Base-by-base conservation (phyloP, 495 filamentous ascomycete genomes). In the Acidiella bohemica region DNA sequence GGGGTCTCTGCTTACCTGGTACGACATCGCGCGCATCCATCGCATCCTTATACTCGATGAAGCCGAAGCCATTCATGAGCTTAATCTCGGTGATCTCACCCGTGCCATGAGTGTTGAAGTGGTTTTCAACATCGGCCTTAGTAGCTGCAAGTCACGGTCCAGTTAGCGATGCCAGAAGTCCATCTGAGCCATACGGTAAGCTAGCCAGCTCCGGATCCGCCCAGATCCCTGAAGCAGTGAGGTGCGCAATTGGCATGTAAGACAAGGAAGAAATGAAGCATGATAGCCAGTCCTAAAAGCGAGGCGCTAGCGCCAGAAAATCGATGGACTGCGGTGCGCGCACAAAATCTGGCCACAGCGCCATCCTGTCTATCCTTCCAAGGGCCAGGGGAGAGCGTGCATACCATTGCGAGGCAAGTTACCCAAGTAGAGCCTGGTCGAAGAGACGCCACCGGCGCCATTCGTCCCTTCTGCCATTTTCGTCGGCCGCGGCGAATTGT, bases 51-150 rank as follows among this genome's bases (percentile, higher is more conserved):
- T 96, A 97, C 60, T 97, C 92, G 57, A 97, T 92, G 64, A 97
- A 97, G 60, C 90, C 90, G 57, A 97, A 97, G 49, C 90, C 90
- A 59, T 92, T 94, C 92, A 96, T 97, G 48, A 97, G 77, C 70
- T 97, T 97, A 70, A 97, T 86, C 67, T 97, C 90, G 42, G 79
- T 88, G 53, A 97, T 95, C 60, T 93, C 87, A 49, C 90, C 90
- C 51, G 85, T 84, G 46, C 88, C 90, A 75, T 94, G 84, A 54
- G 75, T 83, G 53, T 80, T 80, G 65, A 97, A 97, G 63, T 96
- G 90, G 51, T 81, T 76, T 64, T 95, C 88, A 57, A 97, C 80
- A 56, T 96, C 92, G 59, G 79, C 76, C 67, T 96, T 96, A 59
- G 86, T 93, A 53, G 84, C 87, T 95, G 65, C 53, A 61, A 42